Conservation (phyloP, 345 rosid species). For the Hirschfeldia incana region DNA sequence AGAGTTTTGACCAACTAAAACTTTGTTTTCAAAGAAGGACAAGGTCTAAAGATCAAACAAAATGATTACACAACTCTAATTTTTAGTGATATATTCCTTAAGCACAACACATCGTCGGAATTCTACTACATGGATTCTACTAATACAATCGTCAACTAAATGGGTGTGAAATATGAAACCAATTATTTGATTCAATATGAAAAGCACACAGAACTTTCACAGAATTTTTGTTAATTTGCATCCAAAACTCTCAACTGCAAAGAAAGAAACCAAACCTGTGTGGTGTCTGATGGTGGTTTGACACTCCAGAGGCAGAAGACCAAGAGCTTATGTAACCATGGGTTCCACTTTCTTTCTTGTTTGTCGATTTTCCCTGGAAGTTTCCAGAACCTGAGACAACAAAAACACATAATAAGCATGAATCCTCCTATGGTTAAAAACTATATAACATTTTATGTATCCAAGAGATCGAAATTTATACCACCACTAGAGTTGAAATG, state of each 20-base stretch:
- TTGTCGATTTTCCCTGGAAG: constrained; percentile 52
- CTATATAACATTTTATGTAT: neutral
- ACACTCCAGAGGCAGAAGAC: constrained; percentile 48
- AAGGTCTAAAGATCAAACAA: neutral
- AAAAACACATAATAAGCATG: constrained; percentile 25
- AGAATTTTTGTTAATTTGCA: neutral
- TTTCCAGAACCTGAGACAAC: constrained; percentile 51
- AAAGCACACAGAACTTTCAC: neutral
- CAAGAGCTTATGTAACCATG: constrained; percentile 48
- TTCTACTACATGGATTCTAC: neutral
- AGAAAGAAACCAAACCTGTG: constrained; percentile 42
- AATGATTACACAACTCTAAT: too few relatives aligned
- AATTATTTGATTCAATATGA: neutral
- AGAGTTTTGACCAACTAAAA: neutral
- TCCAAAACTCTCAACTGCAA: neutral
- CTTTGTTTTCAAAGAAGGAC: neutral
- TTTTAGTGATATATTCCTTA: neutral
- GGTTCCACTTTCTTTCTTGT: constrained; percentile 71
- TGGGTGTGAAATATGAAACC: neutral
- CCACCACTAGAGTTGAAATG: constrained; percentile 53
- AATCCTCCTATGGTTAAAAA: constrained; percentile 12
- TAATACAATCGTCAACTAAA: neutral
- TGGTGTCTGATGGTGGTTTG: constrained; percentile 38
- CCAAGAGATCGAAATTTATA: constrained; percentile 20
- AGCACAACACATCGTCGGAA: neutral